These are phyloP conservation scores for Termitomyces sp. DNA, from an alignment of 768 basidiomycete genomes.

Conservation along the genomic window DNA sequence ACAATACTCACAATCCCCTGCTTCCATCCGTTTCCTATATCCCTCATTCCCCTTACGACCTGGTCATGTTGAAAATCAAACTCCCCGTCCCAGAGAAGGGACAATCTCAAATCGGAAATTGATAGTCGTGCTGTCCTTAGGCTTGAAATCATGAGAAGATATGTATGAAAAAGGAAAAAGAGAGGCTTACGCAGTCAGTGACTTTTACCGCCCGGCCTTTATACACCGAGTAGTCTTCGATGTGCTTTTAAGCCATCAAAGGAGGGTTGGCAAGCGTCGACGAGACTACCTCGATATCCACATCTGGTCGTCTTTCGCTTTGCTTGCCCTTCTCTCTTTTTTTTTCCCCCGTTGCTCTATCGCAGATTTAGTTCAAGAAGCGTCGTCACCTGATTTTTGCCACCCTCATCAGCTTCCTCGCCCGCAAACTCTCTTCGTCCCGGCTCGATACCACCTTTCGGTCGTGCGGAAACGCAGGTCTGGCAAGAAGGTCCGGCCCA, in stretches of 20 bases:
- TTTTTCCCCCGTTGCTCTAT: not conserved
- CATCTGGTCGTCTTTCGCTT: not conserved
- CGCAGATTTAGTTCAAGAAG: not conserved
- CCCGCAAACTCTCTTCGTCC: slow-evolving; percentile 12
- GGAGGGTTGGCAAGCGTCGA: slow-evolving; percentile 23
- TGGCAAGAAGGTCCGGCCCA: not conserved
- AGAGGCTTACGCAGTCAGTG: slow-evolving; percentile 25
- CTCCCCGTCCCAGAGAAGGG: slow-evolving; percentile 61
- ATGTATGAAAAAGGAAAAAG: not conserved
- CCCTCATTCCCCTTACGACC: slow-evolving; percentile 66
- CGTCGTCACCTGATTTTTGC: not conserved
- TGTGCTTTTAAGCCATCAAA: slow-evolving; percentile 19
- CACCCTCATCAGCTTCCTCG: slow-evolving; percentile 12
- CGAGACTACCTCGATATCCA: slow-evolving; percentile 2
- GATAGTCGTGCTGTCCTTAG: slow-evolving; percentile 41
- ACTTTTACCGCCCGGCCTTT: slow-evolving; percentile 51
- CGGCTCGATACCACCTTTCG: slow-evolving; percentile 14
- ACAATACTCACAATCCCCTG: slow-evolving; percentile 81
- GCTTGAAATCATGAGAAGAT: slow-evolving; percentile 3
- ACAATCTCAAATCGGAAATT: slow-evolving; percentile 68
- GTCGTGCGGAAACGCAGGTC: not conserved
- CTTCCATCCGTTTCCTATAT: slow-evolving; percentile 62
- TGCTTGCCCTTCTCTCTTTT: slow-evolving; percentile 24
- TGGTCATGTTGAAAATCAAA: slow-evolving; percentile 68
- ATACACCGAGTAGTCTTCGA: slow-evolving; percentile 42